Conservation (phyloP, 768 basidiomycete species). For the Suillus lakei region DNA sequence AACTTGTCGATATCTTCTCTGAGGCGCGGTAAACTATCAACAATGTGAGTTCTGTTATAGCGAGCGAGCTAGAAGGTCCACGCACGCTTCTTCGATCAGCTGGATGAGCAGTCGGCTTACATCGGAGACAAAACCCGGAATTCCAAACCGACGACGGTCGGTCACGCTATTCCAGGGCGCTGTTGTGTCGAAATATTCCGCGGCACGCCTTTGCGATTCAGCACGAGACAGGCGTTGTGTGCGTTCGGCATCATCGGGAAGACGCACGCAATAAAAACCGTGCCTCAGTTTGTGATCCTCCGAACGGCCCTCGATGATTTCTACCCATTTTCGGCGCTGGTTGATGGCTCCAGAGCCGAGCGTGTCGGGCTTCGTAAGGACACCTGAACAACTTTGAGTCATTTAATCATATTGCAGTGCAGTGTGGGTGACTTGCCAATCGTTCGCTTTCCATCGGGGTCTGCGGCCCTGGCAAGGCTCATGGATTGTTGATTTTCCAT, state of each 20-base stretch:
- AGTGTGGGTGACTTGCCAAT: constrained; percentile 45
- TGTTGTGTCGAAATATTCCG: constrained; percentile 38
- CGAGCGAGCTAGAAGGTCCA: not conserved
- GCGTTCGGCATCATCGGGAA: constrained; percentile 44
- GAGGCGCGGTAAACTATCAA: constrained; percentile 35
- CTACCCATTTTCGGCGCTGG: constrained; percentile 45
- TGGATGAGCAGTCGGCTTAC: constrained; percentile 41
- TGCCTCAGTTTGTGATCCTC: constrained; percentile 39
- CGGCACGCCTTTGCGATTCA: constrained; percentile 41
- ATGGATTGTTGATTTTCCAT: constrained; percentile 63
- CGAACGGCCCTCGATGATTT: constrained; percentile 43
- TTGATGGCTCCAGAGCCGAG: constrained; percentile 41
- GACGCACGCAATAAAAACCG: constrained; percentile 50
- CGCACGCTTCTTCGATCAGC: constrained; percentile 38
- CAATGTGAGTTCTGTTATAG: not conserved
- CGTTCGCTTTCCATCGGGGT: constrained; percentile 52
- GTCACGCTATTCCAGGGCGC: constrained; percentile 41
- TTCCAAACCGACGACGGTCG: constrained; percentile 39
- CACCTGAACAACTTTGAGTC: constrained; percentile 39
- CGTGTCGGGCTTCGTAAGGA: constrained; percentile 61
- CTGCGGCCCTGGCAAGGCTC: constrained; percentile 48
- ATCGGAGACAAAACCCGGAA: constrained; percentile 35
- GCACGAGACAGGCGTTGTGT: constrained; percentile 30
- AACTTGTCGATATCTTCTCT: constrained; percentile 27
- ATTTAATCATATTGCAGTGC: not conserved